Conservation (phyloP, 1,284 basidiomycete genomes). For the Trametes pubescens region DNA sequence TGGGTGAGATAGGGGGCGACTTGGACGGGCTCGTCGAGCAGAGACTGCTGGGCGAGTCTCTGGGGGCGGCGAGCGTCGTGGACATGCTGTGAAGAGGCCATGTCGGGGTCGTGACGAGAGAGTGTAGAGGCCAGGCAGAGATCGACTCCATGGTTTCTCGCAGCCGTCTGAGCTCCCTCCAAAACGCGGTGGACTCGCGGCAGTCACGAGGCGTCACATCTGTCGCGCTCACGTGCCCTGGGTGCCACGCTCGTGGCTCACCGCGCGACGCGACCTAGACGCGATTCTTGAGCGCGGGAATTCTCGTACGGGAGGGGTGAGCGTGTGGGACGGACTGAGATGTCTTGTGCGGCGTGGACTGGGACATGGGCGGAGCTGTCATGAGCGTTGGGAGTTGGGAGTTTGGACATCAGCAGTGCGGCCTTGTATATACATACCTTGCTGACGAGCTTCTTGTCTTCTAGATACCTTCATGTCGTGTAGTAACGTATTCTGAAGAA, state of each 20-base stretch:
- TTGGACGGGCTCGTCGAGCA: slow-evolving; percentile 46
- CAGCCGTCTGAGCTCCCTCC: not conserved
- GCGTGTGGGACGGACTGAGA: too few species aligned
- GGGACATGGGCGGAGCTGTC: too few species aligned
- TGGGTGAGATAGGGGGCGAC: slow-evolving; percentile 67
- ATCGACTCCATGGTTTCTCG: not conserved
- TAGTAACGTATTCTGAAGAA: too few species aligned
- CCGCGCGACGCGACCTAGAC: slow-evolving; percentile 23
- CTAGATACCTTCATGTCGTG: too few species aligned
- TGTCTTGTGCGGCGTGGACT: too few species aligned
- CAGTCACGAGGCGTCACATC: slow-evolving; percentile 12
- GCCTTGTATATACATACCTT: too few species aligned
- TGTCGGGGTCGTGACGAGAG: slow-evolving; percentile 6
- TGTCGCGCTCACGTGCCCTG: slow-evolving; percentile 24
- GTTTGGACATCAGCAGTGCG: too few species aligned
- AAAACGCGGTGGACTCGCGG: slow-evolving; percentile 14
- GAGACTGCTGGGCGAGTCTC: slow-evolving; percentile 15
- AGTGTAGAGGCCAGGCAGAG: slow-evolving; percentile 1
- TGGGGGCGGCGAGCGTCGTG: slow-evolving; percentile 26
- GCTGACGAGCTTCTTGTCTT: too few species aligned
- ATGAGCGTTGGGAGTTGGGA: too few species aligned
- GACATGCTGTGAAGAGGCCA: slow-evolving; percentile 14
- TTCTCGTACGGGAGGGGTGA: too few species aligned
- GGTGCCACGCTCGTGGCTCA: slow-evolving; percentile 26
- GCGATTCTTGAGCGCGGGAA: too few species aligned